Base-by-base conservation (phyloP, 108 stramenopile genomes). In the Fragilariopsis cylindrus region DNA sequence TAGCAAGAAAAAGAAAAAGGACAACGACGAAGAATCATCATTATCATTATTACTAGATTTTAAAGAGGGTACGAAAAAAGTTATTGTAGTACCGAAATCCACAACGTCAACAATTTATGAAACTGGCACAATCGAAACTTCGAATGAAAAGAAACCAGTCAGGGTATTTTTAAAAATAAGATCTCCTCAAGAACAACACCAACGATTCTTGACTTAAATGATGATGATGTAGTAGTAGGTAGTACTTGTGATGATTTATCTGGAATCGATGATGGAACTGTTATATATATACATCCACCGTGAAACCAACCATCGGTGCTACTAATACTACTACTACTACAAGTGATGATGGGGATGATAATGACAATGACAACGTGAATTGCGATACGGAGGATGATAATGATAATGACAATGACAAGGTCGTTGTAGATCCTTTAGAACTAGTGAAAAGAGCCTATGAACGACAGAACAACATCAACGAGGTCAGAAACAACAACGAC, bases 231-330 rank as follows among this genome's bases (percentile, higher is more conserved):
- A 2, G 30, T 30, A 30, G 30, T 30, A 21, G 21, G 30, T 2
- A 30, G 2, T 30, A 30, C 30, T 30, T 30, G 30, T 1, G 52
- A 54, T 30, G 68, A 89, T 78, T 54, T 89, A 48, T 48, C 48
- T 40, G 81, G 81, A 18, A n/a, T 89, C n/a, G 74, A 78, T 0
- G 84, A 89, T 71, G 88, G 88, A 15, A 52, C 83, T 8, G 46
- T 71, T 3, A 50, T 89, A 4, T 86, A 85, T 67, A 84, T 82
- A 77, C 85, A 40, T 69, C 63, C 7, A 52, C 45, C 5, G 30
- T 40, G 15, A 41, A 41, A 46, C 1, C 41, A 65, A 79, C 30
- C 30, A 30, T 30, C 30, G 30, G 2, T 30, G 30, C 30, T 21
- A 21, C 21, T 21, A 0, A 0, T 21, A 30, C 30, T 30, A 30